Conservation (phyloP, 2,329 filamentous ascomycete species). For the Fusarium temperatum region DNA sequence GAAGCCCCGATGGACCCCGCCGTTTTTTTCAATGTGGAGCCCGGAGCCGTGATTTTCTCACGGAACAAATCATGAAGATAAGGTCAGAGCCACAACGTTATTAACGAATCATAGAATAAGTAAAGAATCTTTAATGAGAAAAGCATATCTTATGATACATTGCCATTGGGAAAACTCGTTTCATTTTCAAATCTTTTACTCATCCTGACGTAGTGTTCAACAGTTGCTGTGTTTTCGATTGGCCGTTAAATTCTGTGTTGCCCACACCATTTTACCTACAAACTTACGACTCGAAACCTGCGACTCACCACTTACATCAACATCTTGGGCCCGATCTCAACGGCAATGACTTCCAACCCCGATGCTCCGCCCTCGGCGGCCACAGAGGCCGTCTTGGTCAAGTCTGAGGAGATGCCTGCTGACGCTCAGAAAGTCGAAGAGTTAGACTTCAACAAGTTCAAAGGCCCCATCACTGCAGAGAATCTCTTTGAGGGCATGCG, state of each 20-base stretch:
- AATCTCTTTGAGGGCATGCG: constrained; percentile 85
- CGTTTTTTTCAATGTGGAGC: constrained; percentile 32
- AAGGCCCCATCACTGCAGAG: constrained; percentile 81
- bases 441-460: constrained; percentile 89
- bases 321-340: background rate
- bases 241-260: background rate
- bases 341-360: constrained; percentile 43
- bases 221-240: background rate
- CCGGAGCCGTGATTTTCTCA: constrained; percentile 26
- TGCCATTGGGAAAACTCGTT: background rate
- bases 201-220: background rate
- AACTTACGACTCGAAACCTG: constrained; percentile 1
- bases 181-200: background rate
- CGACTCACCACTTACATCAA: constrained; percentile 5
- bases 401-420: constrained; percentile 82
- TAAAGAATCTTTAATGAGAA: background rate
- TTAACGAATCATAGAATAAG: background rate
- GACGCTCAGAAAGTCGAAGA: constrained; percentile 85
- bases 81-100: background rate
- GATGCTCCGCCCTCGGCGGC: constrained; percentile 67
- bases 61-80: constrained; percentile 29
- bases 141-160: background rate
- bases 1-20: constrained; percentile 9
- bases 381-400: constrained; percentile 84
- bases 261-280: background rate